These are phyloP conservation scores for Aurinia saxatilis DNA, from an alignment of 345 rosid genomes.

Conservation along the genomic window DNA sequence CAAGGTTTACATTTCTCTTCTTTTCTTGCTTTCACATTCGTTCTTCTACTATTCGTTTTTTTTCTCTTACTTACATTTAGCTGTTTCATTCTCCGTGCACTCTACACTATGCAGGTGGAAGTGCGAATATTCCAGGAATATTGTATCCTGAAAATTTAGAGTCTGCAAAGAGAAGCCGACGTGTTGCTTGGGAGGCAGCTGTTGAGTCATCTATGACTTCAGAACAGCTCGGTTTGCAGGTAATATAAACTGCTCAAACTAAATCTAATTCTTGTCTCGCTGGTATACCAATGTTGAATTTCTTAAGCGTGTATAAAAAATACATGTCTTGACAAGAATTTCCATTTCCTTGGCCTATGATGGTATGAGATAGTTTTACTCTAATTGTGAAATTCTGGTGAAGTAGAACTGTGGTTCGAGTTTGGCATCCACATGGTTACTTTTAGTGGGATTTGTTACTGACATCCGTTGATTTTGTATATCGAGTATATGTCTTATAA, in stretches of 20 bases:
- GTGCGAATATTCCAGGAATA: constrained; percentile 60
- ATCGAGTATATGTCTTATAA: background rate
- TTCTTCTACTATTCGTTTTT: background rate
- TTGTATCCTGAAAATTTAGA: constrained; percentile 85
- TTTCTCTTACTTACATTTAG: constrained; percentile 25
- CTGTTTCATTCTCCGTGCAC: constrained; percentile 26
- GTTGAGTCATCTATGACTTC: constrained; percentile 74
- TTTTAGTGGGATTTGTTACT: background rate
- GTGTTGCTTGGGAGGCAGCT: constrained; percentile 78
- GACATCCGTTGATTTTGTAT: background rate
- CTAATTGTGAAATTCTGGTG: background rate
- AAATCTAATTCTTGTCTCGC: background rate
- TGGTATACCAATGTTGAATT: constrained; percentile 1
- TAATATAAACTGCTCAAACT: constrained; percentile 18
- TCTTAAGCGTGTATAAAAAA: background rate
- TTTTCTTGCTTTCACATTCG: constrained; percentile 4
- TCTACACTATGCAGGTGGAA: constrained; percentile 65
- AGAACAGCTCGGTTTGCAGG: constrained; percentile 93
- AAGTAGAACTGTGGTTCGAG: background rate
- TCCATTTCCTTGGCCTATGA: background rate
- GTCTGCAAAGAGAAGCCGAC: constrained; percentile 75
- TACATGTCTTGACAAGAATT: background rate
- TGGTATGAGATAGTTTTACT: background rate
- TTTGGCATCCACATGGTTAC: constrained; percentile 4
- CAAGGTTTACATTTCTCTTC: constrained; percentile 55